Base-by-base conservation (phyloP, 2,329 filamentous ascomycete genomes). In the Coniochaeta hoffmannii region DNA sequence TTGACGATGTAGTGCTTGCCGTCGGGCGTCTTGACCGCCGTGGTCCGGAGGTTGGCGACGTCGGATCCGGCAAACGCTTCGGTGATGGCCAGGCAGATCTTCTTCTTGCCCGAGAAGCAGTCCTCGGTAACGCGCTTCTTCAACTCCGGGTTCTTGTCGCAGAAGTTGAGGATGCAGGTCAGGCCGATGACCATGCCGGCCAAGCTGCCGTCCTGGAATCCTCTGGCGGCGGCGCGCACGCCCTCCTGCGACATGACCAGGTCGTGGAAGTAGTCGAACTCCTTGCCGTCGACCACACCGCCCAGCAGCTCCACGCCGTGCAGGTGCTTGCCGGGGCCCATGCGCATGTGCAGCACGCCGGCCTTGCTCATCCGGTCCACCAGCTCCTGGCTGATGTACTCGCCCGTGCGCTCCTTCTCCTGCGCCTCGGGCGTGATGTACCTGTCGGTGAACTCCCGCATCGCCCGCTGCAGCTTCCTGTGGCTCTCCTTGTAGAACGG, bases 261-360 rank as follows among this genome's bases (percentile, higher is more conserved):
- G 68, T 94, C 90, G 69, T 94, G 89, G 71, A 95, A 89, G 71
- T 91, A 92, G 69, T 95, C 89, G 63, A 92, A 95, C 59, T 92
- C 86, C 69, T 90, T 83, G 53, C 88, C 88, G 65, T 88, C 82
- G 55, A 91, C 78, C 15, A 77, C 86, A 46, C 88, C 89, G 57
- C 78, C 80, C 55, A 93, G 71, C 36, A 95, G 71, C 15, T 79
- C 76, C 32, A 86, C 79, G 19, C 87, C 87, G 64, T 91, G 82
- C 53, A 95, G 72, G 70, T 95, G 90, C 72, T 88, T 88, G 12
- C 90, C 90, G 0, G 90, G 90, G 0, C 90, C 90, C 50, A 95
- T 73, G 14, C 89, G 83, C 88, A 94, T 93, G 63, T 89, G 89
- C 49, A 94, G 72, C 44, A 95, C 74, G 57, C 88, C 86, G 24